Base-by-base conservation (phyloP, 768 basidiomycete genomes). In the Leccinum boreale region DNA sequence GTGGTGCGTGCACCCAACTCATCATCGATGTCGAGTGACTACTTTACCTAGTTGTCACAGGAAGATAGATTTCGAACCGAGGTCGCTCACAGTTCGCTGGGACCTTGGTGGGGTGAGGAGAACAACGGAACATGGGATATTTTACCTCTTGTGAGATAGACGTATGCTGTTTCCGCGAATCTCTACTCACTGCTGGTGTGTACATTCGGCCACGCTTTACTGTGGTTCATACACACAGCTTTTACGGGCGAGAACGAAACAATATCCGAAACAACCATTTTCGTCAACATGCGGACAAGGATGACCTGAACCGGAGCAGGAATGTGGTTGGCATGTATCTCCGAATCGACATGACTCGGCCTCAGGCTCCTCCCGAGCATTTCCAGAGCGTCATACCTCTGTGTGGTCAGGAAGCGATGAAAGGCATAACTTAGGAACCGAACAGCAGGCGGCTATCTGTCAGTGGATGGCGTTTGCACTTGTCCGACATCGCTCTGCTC, bases 71-170 rank as follows among this genome's bases (percentile, higher is more conserved):
- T 58, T 24, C 51, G 49, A 9, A 54, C 52, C 23, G 57, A 64
- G 47, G 42, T 73, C 3, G 63, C 62, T n/a, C 53, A 57, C 39
- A 39, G 63, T 4, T 62, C 61, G 1, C 52, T 67, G 3, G 65
- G 17, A 9, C 36, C 36, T 17, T 36, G 68, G 1, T 59, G 31
- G 4, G 29, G 31, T 17, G 39, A 31, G 12, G 39, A 55, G 23
- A 57, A 15, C 26, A 31, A 0, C 48, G 39, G 48, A 31, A 12
- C 35, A 31, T 66, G 42, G 50, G 28, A 39, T 55, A 15, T 3
- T 50, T 57, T 21, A 19, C 36, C 17, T 36, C 35, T 36, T 17
- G 36, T 36, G 8, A 36, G 17, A 17, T 36, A 1, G 17, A 36
- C 1, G 5, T 45, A 45, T 4, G 12, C 58, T 58, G 50, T 61